A percentile compares a stretch with the other conserved stretches of the same genome.
phyloP scores from a whole-genome alignment of 163 green algal genomes.

The Chlamydomonas reinhardtii region DNA sequence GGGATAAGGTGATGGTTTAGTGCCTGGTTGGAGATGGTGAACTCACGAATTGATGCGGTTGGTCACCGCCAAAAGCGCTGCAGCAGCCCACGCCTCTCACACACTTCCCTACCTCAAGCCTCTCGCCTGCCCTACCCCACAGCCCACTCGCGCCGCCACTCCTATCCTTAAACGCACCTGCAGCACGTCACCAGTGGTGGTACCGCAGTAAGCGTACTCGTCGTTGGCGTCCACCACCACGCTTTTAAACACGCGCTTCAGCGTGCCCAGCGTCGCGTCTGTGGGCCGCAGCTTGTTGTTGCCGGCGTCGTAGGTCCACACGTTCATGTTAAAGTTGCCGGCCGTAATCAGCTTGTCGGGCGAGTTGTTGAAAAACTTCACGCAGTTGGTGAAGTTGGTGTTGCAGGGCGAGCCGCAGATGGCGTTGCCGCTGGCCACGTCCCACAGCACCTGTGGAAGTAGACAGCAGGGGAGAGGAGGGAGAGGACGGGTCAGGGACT shows the following conservation, averaged over 20 bases:
- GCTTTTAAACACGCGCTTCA: slow-evolving; percentile 76
- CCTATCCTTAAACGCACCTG: slow-evolving; percentile 61
- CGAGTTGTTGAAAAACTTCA: slow-evolving; percentile 84
- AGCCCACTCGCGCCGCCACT: too few relatives aligned
- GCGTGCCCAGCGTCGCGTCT: slow-evolving; percentile 78
- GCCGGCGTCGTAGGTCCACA: slow-evolving; percentile 82
- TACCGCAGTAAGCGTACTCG: slow-evolving; percentile 81
- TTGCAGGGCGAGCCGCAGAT: slow-evolving; percentile 84
- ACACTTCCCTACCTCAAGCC: too few relatives aligned
- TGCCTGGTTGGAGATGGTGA: background rate
- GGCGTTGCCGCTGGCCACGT: slow-evolving; percentile 79
- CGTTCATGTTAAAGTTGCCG: slow-evolving; percentile 82
- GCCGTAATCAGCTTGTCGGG: slow-evolving; percentile 78
- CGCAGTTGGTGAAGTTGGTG: slow-evolving; percentile 74
- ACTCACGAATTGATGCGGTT: background rate
- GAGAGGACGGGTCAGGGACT: background rate
- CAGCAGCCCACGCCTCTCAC: too few relatives aligned
- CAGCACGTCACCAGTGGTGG: slow-evolving; percentile 83
- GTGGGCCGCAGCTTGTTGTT: slow-evolving; percentile 84
- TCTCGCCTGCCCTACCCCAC: background rate
- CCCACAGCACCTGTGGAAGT: slow-evolving; percentile 81
- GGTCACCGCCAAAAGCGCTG: background rate
- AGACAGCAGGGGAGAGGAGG: too few relatives aligned
- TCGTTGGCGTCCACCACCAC: slow-evolving; percentile 78
- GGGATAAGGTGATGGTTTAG: too few relatives aligned